phyloP scores from a whole-genome alignment of 1,284 basidiomycete species.

The Trametes hirsuta region DNA sequence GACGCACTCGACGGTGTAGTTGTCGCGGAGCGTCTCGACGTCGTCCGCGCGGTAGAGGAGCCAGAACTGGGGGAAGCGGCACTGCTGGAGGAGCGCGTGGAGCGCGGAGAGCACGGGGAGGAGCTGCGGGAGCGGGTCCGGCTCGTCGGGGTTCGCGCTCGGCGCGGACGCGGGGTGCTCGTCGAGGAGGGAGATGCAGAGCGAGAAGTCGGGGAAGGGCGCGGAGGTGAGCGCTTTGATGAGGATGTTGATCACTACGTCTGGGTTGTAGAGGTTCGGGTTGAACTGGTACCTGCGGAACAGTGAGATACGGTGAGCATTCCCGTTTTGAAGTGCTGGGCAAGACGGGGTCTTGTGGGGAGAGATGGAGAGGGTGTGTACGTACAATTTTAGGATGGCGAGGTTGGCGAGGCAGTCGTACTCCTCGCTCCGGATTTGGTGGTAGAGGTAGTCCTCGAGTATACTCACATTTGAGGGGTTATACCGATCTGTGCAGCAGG shows the following conservation, averaged over 20 bases:
- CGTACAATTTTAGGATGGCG: slow-evolving; percentile 84
- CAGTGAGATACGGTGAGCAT: neutral
- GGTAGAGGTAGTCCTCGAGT: slow-evolving; percentile 93
- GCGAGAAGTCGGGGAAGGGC: slow-evolving; percentile 91
- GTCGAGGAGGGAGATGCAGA: slow-evolving; percentile 89
- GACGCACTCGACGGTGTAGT: slow-evolving; percentile 80
- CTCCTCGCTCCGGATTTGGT: slow-evolving; percentile 87
- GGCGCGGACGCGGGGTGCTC: slow-evolving; percentile 54
- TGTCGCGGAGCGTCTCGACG: slow-evolving; percentile 75
- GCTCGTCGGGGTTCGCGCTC: slow-evolving; percentile 70
- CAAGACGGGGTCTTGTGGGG: neutral
- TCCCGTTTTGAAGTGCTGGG: too few relatives aligned
- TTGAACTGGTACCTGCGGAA: slow-evolving; percentile 91
- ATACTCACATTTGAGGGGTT: slow-evolving; percentile 93
- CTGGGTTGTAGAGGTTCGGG: slow-evolving; percentile 89
- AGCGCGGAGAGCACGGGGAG: slow-evolving; percentile 79
- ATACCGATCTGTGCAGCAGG: slow-evolving; percentile 74
- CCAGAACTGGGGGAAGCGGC: slow-evolving; percentile 94
- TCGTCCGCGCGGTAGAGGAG: slow-evolving; percentile 66
- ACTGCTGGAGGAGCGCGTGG: slow-evolving; percentile 81
- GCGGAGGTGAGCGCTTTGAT: slow-evolving; percentile 86
- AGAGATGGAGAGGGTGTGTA: slow-evolving; percentile 3
- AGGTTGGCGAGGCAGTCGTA: slow-evolving; percentile 95
- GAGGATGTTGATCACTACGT: slow-evolving; percentile 93
- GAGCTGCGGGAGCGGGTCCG: slow-evolving; percentile 75